Evolutionary conservation across 768 basidiomycete species (phyloP).

Genomic region (Boletus bicolor): DNA sequence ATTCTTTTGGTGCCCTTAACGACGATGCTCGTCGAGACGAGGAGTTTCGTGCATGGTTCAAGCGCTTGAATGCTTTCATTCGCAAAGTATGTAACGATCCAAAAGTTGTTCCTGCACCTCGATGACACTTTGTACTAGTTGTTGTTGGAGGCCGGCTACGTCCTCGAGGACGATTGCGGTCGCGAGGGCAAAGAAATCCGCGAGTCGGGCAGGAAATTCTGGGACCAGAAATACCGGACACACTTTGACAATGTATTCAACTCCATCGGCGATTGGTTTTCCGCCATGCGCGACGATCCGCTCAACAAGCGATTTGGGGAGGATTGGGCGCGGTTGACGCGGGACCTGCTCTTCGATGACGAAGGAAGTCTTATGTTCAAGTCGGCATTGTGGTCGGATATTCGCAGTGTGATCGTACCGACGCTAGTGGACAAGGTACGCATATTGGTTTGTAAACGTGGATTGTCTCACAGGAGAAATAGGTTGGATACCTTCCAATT

Average conservation of each 20-base stretch:
- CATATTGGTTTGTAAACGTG: not conserved
- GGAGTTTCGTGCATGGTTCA: conserved; percentile 74
- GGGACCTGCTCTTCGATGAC: conserved; percentile 70
- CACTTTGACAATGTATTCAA: conserved; percentile 84
- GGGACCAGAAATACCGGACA: conserved; percentile 63
- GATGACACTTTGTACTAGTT: conserved; percentile 36
- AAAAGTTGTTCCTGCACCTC: not conserved
- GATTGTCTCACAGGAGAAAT: not conserved
- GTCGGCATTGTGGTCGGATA: conserved; percentile 83
- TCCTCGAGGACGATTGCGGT: conserved; percentile 76
- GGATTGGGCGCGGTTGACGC: conserved; percentile 78
- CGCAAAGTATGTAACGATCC: conserved; percentile 48
- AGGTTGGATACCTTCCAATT: conserved; percentile 83
- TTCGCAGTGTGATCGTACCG: conserved; percentile 80
- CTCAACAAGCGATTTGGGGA: conserved; percentile 78
- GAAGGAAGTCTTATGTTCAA: conserved; percentile 90
- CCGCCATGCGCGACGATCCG: conserved; percentile 80
- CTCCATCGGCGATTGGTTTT: conserved; percentile 73
- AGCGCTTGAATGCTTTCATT: conserved; percentile 54
- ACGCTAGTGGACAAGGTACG: conserved; percentile 68
- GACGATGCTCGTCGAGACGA: conserved; percentile 73
- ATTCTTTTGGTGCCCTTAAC: conserved; percentile 68
- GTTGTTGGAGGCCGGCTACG: conserved; percentile 78
- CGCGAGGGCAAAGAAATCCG: conserved; percentile 58
- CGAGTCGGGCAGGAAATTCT: conserved; percentile 75